Conservation (phyloP, 164 flowering plant genomes). For the Paratinospora sagittata region DNA sequence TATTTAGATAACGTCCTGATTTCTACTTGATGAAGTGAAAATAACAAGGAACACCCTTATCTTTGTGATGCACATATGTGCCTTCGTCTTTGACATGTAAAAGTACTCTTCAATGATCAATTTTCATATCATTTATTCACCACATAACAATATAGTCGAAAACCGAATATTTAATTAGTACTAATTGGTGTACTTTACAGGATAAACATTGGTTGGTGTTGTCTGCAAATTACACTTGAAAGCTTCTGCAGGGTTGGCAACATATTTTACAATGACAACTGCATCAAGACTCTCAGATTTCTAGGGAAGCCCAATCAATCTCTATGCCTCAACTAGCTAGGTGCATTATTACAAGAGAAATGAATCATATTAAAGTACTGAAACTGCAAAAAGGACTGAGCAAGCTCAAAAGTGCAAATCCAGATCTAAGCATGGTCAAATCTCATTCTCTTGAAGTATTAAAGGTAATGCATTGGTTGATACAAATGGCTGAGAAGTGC, state of each 20-base stretch:
- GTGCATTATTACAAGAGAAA: neutral
- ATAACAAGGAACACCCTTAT: neutral
- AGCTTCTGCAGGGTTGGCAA: neutral
- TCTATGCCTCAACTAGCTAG: neutral
- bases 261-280: neutral
- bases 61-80: neutral
- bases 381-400: neutral
- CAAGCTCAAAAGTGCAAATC: neutral
- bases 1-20: neutral
- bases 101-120: neutral
- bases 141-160: no score
- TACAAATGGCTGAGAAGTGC: neutral
- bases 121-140: neutral
- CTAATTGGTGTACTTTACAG: no score
- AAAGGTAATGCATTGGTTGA: neutral
- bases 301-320: neutral
- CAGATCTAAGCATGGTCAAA: neutral
- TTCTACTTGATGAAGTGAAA: neutral
- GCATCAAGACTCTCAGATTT: neutral
- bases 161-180: no score
- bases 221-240: neutral
- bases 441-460: neutral
- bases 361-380: no score
- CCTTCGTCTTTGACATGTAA: neutral
- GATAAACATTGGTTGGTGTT: neutral